Conservation (phyloP, 1,139 yeast genomes). For the Pichia sp. region DNA sequence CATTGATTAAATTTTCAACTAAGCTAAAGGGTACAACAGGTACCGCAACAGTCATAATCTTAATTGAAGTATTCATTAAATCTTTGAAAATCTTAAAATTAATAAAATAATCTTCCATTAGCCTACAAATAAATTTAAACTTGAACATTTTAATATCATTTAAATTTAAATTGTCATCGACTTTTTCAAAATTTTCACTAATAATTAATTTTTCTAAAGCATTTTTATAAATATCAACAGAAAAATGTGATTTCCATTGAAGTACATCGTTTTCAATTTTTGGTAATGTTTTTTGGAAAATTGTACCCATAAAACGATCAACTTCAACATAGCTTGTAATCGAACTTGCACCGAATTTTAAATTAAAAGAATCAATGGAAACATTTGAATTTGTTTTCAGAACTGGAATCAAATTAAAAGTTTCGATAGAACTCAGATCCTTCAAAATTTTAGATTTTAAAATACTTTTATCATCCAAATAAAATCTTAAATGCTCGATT, state of each 20-base stretch:
- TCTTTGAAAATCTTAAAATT: slow-evolving; percentile 10
- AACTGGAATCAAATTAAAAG: slow-evolving; percentile 1
- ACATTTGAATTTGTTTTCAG: slow-evolving; percentile 1
- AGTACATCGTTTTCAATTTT: slow-evolving; percentile 9
- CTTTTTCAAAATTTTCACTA: slow-evolving; percentile 1
- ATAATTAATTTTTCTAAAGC: slow-evolving; percentile 11
- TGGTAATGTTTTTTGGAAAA: slow-evolving; percentile 12
- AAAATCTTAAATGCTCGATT: slow-evolving; percentile 11
- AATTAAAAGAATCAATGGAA: slow-evolving; percentile 3
- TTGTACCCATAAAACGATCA: slow-evolving; percentile 8
- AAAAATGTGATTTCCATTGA: slow-evolving; percentile 8
- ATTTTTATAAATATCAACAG: slow-evolving; percentile 9
- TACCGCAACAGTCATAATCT: slow-evolving; percentile 2
- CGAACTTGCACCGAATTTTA: slow-evolving; percentile 13
- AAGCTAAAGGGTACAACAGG: slow-evolving; percentile 17
- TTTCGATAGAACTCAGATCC: slow-evolving; percentile 1
- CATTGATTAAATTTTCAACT: slow-evolving; percentile 5
- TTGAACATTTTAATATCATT: slow-evolving; percentile 5
- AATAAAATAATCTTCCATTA: slow-evolving; percentile 15
- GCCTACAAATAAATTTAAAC: slow-evolving; percentile 10
- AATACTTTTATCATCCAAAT: slow-evolving; percentile 11
- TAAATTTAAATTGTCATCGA: neutral
- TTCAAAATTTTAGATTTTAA: slow-evolving; percentile 5
- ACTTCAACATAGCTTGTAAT: slow-evolving; percentile 7
- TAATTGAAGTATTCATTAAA: slow-evolving; percentile 2